Evolutionary conservation across 2,329 filamentous ascomycete genomes (phyloP), one percentile per base, ranked within the genome.

Genomic region (Canariomyces notabilis): DNA sequence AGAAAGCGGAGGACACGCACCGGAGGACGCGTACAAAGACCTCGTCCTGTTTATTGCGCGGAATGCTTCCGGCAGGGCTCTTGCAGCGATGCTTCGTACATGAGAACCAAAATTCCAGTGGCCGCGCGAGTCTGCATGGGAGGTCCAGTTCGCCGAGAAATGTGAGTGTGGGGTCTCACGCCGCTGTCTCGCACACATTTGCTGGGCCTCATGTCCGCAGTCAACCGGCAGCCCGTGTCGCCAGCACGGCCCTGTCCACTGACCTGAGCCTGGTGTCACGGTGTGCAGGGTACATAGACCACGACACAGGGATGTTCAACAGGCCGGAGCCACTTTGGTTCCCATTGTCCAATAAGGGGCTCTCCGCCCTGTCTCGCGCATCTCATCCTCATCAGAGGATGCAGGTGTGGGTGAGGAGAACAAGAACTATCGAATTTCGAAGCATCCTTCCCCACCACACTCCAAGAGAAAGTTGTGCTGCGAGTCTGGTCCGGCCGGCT

Each of bases 61-160:
- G 59, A 60, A 59, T 47, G 45, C 54, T 58, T 59, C 59, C 58
- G 59, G 58, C 56, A 60, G 52, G 44, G 37, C 44, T 46, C 57
- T 49, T 59, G 57, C 55, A 56, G 59, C 48, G n/a, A n/a, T n/a
- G n/a, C n/a, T n/a, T n/a, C n/a, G n/a, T n/a, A n/a, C n/a, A n/a
- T 51, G 43, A 42, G 36, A 45, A 33, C 31, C 34, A 36, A 29
- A 52, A 39, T 52, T 34, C 47, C 52, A 48, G 45, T 54, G 54
- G 47, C 44, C 46, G 41, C 41, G 48, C 41, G 23, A 41, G 23
- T 43, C 46, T 51, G 53, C 50, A 45, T 48, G 44, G 54, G 47
- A 49, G 47, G 42, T 51, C 26, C 37, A 36, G 50, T 49, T 55
- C 51, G 51, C 51, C 53, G 46, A 52, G 42, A 12, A 46, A 41